These are phyloP conservation scores for Uronychia binucleata DNA, from an alignment of 73 alveolate genomes.

Conservation along the genomic window DNA sequence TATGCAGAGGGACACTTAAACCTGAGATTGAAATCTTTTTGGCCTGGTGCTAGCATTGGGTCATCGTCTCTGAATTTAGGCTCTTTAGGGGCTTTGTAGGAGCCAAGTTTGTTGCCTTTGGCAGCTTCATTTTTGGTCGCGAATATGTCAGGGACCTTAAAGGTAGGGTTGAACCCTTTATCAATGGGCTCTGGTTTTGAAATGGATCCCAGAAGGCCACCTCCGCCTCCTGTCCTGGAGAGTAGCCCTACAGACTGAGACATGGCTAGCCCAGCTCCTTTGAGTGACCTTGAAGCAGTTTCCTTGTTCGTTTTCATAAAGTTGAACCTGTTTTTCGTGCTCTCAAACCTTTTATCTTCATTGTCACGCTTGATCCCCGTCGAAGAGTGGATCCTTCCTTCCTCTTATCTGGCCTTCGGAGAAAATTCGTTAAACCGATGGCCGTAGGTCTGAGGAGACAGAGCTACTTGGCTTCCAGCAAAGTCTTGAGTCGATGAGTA, in stretches of 20 bases:
- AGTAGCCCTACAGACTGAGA: neutral
- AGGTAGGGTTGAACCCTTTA: slow-evolving; percentile 7
- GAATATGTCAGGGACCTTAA: slow-evolving; percentile 3
- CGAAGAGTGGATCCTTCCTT: neutral
- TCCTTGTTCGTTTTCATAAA: too few relatives aligned
- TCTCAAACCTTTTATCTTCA: neutral
- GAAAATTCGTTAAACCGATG: neutral
- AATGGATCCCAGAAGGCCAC: neutral
- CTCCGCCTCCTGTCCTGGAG: neutral
- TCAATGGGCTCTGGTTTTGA: neutral
- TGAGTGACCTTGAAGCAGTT: too few relatives aligned
- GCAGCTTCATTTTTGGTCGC: slow-evolving; percentile 16
- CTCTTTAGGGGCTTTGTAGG: slow-evolving; percentile 39
- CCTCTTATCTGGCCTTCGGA: neutral
- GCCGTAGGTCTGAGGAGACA: neutral
- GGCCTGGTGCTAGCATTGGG: slow-evolving; percentile 26
- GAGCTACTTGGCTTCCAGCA: neutral
- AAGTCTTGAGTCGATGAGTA: neutral
- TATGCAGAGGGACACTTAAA: slow-evolving; percentile 57
- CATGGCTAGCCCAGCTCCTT: neutral
- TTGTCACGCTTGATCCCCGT: neutral
- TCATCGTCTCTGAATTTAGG: slow-evolving; percentile 57
- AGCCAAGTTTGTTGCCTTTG: neutral
- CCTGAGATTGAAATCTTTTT: slow-evolving; percentile 31
- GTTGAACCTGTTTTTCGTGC: too few relatives aligned